Conservation (phyloP, 2,329 filamentous ascomycete species). For the Ophiostoma ulmi region DNA sequence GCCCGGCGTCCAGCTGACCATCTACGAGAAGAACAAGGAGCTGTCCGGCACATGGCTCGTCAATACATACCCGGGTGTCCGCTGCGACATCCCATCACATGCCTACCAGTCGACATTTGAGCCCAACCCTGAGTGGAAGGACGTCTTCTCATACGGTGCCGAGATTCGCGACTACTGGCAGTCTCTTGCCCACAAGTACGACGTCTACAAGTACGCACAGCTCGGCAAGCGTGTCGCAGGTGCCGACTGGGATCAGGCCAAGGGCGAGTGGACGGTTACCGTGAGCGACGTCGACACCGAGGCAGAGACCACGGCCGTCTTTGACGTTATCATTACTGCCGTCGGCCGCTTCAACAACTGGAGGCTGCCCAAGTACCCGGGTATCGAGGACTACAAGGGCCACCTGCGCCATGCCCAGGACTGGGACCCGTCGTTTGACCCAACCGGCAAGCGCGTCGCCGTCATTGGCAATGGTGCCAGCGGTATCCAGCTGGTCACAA, state of each 20-base stretch:
- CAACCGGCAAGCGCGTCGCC: constrained; percentile 44
- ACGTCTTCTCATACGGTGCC: constrained; percentile 60
- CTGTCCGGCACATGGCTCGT: constrained; percentile 41
- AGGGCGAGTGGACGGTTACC: constrained; percentile 53
- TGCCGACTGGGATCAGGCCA: constrained; percentile 50
- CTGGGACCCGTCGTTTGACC: constrained; percentile 49
- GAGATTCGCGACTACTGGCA: constrained; percentile 68
- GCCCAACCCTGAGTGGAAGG: constrained; percentile 63
- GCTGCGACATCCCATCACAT: constrained; percentile 64
- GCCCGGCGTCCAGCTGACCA: constrained; percentile 58
- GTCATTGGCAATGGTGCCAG: constrained; percentile 54
- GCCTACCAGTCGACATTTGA: constrained; percentile 65
- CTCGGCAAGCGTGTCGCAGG: constrained; percentile 52
- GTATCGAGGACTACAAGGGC: constrained; percentile 48
- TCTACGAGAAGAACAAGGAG: constrained; percentile 64
- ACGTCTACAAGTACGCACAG: constrained; percentile 55
- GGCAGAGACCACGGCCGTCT: constrained; percentile 39
- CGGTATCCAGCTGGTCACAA: constrained; percentile 46
- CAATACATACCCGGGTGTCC: constrained; percentile 33
- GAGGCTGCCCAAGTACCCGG: constrained; percentile 49
- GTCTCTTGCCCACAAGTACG: constrained; percentile 55
- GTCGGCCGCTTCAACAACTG: constrained; percentile 57
- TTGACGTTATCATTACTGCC: constrained; percentile 59
- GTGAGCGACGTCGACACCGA: constrained; percentile 39
- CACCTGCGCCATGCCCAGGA: constrained; percentile 50